Evolutionary conservation across 352 stramenopile species (phyloP).

Genomic region (Globisporangium radiosum): DNA sequence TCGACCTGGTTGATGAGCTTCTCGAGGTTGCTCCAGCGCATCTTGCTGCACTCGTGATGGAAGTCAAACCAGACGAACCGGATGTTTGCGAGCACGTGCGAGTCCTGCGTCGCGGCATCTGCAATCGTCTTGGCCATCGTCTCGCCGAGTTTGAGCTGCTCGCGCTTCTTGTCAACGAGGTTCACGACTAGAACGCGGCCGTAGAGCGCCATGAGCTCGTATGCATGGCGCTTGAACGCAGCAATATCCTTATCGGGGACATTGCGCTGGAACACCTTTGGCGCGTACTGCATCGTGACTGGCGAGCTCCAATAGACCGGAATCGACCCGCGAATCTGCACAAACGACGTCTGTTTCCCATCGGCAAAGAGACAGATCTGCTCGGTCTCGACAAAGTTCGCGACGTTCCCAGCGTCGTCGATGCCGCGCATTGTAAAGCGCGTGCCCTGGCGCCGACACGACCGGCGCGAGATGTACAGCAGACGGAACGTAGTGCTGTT

Average conservation of each 20-base stretch:
- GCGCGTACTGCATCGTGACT: conserved; percentile 91
- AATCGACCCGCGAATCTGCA: conserved; percentile 92
- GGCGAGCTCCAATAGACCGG: conserved; percentile 91
- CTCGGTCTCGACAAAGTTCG: conserved; percentile 96
- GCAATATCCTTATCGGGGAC: conserved; percentile 37
- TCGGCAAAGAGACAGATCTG: conserved; percentile 84
- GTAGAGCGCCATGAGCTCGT: conserved; percentile 60
- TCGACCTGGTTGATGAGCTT: conserved; percentile 88
- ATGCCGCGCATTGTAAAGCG: conserved; percentile 92
- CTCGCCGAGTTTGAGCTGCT: conserved; percentile 90
- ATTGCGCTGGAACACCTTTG: conserved; percentile 68
- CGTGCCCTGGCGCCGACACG: conserved; percentile 77
- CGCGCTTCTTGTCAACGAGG: conserved; percentile 93
- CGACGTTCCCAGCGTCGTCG: conserved; percentile 87
- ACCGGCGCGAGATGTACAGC: conserved; percentile 68
- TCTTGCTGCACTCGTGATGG: conserved; percentile 93
- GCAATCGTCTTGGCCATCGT: conserved; percentile 80
- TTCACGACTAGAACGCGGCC: conserved; percentile 89
- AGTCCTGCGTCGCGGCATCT: conserved; percentile 39
- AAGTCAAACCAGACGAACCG: conserved; percentile 96
- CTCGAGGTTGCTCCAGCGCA: conserved; percentile 89
- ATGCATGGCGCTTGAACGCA: conserved; percentile 51
- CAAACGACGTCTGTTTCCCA: conserved; percentile 48
- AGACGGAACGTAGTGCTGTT: conserved; percentile 54
- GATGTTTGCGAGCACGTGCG: conserved; percentile 55